Percentiles rank a stretch among this genome's conserved stretches.
Evolutionary conservation across 371 early-diverging fungal genomes (phyloP).

Genomic region (Chytridiales sp.): DNA sequence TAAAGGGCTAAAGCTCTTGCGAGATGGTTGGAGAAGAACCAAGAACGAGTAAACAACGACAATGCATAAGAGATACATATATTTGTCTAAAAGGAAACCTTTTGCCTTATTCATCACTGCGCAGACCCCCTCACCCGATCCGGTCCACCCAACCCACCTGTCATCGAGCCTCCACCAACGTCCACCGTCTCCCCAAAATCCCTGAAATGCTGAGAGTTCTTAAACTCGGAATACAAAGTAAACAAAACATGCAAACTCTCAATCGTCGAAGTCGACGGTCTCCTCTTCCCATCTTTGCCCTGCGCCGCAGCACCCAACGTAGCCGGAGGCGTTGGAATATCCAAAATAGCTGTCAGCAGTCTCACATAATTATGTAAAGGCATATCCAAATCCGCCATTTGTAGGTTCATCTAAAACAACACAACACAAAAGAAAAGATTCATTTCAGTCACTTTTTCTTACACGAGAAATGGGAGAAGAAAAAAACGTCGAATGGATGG

Average conservation of each 20-base stretch:
- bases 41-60: too few relatives aligned
- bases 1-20: too few relatives aligned
- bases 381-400: slow-evolving; percentile 40
- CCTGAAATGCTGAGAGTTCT: slow-evolving; percentile 51
- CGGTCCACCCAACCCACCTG: too few relatives aligned
- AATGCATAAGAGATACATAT: too few relatives aligned
- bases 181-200: slow-evolving; percentile 25
- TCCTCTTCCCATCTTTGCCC: slow-evolving; percentile 9
- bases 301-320: neutral
- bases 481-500: neutral
- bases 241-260: slow-evolving; percentile 53
- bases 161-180: too few relatives aligned
- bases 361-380: slow-evolving; percentile 33
- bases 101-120: too few relatives aligned
- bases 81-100: too few relatives aligned
- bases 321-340: slow-evolving; percentile 40
- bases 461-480: neutral
- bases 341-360: slow-evolving; percentile 39
- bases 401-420: slow-evolving; percentile 32
- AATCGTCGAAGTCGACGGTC: slow-evolving; percentile 27
- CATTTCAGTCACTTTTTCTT: too few relatives aligned
- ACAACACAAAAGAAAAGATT: too few relatives aligned
- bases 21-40: too few relatives aligned
- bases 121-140: too few relatives aligned
- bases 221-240: slow-evolving; percentile 51